Evolutionary conservation across 106 monocot genomes (phyloP).

Genomic region (Ottelia alismoides): DNA sequence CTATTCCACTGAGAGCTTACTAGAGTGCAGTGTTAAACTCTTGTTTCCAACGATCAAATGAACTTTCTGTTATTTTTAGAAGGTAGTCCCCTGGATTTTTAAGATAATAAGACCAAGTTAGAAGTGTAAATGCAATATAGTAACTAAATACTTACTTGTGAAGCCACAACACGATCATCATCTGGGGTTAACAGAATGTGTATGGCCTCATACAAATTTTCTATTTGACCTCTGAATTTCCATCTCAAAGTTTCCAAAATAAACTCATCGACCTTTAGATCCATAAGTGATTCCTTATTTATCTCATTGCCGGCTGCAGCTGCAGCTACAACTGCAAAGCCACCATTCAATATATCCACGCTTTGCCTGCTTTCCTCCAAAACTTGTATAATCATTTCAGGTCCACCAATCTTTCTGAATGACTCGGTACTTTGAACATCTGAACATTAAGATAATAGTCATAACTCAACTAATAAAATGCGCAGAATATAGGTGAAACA

Average conservation of each 20-base stretch:
- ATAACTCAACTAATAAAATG: too few species aligned
- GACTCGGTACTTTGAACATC: constrained; percentile 68
- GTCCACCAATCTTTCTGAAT: constrained; percentile 45
- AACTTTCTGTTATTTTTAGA: background rate
- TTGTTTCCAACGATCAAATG: too few species aligned
- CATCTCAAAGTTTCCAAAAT: constrained; percentile 40
- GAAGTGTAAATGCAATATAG: too few species aligned
- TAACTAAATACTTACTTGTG: constrained; percentile 70
- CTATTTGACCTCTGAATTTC: constrained; percentile 14
- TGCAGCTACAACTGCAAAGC: constrained; percentile 64
- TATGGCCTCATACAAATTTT: constrained; percentile 76
- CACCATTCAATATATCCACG: constrained; percentile 30
- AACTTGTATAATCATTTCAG: constrained; percentile 46
- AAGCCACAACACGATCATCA: constrained; percentile 85
- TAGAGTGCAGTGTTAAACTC: too few species aligned
- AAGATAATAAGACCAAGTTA: too few species aligned
- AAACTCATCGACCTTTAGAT: constrained; percentile 65
- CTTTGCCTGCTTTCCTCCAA: constrained; percentile 22
- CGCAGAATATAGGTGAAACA: too few species aligned
- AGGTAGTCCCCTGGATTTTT: too few species aligned
- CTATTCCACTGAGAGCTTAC: too few species aligned
- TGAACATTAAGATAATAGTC: too few species aligned
- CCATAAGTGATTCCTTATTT: constrained; percentile 81
- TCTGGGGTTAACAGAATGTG: constrained; percentile 80
- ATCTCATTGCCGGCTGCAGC: constrained; percentile 83